Evolutionary conservation across 306 rosid genomes (phyloP), one percentile per base, ranked within the genome.

Genomic region (Dalbergia oliveri): DNA sequence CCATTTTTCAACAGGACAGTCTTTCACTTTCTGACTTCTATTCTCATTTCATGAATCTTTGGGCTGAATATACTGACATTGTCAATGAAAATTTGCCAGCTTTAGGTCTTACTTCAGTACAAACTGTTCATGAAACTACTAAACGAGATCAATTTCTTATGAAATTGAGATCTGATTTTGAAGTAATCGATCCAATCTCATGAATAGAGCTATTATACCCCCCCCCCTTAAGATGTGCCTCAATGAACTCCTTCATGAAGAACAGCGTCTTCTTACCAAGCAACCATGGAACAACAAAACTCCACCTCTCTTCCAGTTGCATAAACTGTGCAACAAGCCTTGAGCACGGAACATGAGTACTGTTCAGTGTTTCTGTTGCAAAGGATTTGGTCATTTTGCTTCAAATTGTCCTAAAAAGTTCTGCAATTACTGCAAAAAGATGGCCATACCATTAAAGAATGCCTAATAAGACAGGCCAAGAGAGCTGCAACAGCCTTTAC

Each of bases 31-130:
- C 21, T 37, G 41, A 37, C 7, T 37, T 37, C 41, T 75, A 50
- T 19, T 60, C n/a, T 44, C 41, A 73, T 37, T 73, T 39, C 34
- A 37, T 19, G 33, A 61, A 74, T 45, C 69, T 73, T 58, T 73
- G 78, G 68, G 58, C 23, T 58, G 44, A 43, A 8, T 60, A 60
- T 2, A 31, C n/a, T 75, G 14, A 62, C 70, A 62, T 26, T 5
- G 61, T 45, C 18, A 5, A 4, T 37, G 8, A 37, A 37, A 37
- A 37, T 37, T 37, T 37, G 41, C 23, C 23, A 69, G 4, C 41
- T 37, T 0, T 5, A 37, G 41, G 13, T 69, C 4, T 37, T 12
- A 33, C 0, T 14, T 0, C 4, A 9, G 47, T 75, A 2, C 51
- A 49, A 63, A 5, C 0, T n/a, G 41, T 37, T 37, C 41, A 12